phyloP scores from a whole-genome alignment of 192 early-diverging fungal species.

The Coemansia sp. region DNA sequence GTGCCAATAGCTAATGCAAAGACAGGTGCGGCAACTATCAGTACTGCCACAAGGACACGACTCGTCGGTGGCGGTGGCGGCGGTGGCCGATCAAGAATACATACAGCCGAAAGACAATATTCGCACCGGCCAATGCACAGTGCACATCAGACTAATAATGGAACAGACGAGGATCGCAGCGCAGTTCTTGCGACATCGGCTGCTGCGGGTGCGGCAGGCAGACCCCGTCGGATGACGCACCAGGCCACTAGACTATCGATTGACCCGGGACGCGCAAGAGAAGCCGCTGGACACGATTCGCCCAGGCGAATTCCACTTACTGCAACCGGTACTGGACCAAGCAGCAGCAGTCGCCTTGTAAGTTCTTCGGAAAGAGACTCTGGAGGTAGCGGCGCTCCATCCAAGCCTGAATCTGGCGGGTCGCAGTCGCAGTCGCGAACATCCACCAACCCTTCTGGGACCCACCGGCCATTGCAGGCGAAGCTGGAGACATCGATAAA shows the following conservation, averaged over 20 bases:
- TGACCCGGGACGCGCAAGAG: constrained; percentile 40
- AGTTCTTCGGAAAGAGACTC: constrained; percentile 38
- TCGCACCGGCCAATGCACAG: constrained; percentile 19
- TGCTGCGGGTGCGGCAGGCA: constrained; percentile 47
- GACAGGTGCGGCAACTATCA: constrained; percentile 39
- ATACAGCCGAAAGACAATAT: constrained; percentile 22
- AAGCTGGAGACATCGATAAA: constrained; percentile 35
- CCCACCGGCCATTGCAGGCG: constrained; percentile 47
- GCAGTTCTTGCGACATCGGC: constrained; percentile 38
- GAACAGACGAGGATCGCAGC: constrained; percentile 21
- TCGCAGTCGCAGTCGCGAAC: constrained; percentile 13
- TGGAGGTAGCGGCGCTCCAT: constrained; percentile 4
- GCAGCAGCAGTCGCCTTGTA: constrained; percentile 11
- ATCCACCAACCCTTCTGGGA: constrained; percentile 12
- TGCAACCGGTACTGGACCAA: constrained; percentile 31
- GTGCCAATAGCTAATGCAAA: constrained; percentile 1
- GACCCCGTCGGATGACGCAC: constrained; percentile 53
- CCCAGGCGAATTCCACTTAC: constrained; percentile 32
- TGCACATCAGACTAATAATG: constrained; percentile 3
- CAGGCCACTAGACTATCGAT: constrained; percentile 48
- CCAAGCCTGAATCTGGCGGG: constrained; percentile 11
- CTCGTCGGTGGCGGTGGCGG: constrained; percentile 17
- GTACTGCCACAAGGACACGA: constrained; percentile 28
- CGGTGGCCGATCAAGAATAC: constrained; percentile 19
- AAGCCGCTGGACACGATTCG: constrained; percentile 13